Conservation (phyloP, 148 eudicot species). For the Nepenthes gracilis region DNA sequence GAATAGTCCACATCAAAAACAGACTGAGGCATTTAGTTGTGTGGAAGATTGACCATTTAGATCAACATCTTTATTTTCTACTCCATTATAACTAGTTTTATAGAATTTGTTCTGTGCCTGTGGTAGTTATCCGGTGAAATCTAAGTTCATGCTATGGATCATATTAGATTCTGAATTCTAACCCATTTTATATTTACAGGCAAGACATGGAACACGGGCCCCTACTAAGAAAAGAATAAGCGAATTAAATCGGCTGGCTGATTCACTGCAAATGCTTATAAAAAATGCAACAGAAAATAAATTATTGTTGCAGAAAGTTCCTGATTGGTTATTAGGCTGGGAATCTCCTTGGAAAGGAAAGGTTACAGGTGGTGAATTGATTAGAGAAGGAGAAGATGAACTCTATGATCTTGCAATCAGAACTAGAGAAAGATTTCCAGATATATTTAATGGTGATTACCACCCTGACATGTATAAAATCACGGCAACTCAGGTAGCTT, state of each 20-base stretch:
- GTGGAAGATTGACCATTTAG: too few species aligned
- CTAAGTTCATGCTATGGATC: background rate
- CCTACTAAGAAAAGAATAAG: conserved; percentile 81
- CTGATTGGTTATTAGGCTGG: conserved; percentile 84
- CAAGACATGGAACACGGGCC: conserved; percentile 95
- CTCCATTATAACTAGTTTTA: too few species aligned
- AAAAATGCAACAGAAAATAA: conserved; percentile 51
- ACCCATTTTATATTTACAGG: conserved; percentile 31
- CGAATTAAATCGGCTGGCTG: conserved; percentile 50
- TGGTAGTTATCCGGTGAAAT: background rate
- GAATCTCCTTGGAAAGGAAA: conserved; percentile 91
- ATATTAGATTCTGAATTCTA: background rate
- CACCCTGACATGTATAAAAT: conserved; percentile 74
- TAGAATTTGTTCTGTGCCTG: background rate
- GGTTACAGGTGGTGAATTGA: conserved; percentile 75
- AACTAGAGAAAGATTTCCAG: conserved; percentile 53
- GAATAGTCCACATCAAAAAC: too few species aligned
- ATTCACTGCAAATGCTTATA: conserved; percentile 44
- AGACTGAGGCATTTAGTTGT: too few species aligned
- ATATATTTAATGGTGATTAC: conserved; percentile 56
- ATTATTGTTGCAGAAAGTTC: conserved; percentile 35
- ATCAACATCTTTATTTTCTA: too few species aligned
- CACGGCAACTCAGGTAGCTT: conserved; percentile 84
- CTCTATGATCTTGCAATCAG: conserved; percentile 76
- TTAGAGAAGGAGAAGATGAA: conserved; percentile 73